Percentiles rank a stretch among this genome's conserved stretches.
Conservation (phyloP, 192 early-diverging fungal species). For the Backusella psychrophila region DNA sequence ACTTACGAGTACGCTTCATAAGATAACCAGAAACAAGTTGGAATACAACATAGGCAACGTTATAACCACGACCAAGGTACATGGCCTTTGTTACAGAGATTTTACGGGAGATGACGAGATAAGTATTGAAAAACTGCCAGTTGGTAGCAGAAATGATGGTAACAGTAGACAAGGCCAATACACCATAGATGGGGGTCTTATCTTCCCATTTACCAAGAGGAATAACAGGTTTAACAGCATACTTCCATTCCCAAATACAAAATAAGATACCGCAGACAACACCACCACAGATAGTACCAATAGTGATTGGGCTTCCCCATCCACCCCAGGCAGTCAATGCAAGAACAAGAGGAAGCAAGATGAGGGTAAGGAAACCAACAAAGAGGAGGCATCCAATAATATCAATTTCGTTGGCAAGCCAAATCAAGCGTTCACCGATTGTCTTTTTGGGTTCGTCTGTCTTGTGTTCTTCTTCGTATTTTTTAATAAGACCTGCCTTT, state of each 20-base stretch:
- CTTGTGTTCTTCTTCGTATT: not conserved
- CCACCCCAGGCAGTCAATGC: constrained; percentile 12
- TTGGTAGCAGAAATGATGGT: constrained; percentile 13
- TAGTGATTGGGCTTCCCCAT: constrained; percentile 15
- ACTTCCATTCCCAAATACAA: constrained; percentile 23
- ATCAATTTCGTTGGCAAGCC: constrained; percentile 9
- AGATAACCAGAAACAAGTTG: constrained; percentile 19
- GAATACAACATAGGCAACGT: constrained; percentile 18
- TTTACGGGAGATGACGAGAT: constrained; percentile 20
- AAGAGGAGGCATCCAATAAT: constrained; percentile 18
- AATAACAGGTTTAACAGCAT: constrained; percentile 14
- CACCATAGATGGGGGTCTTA: constrained; percentile 19
- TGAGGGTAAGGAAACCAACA: constrained; percentile 13
- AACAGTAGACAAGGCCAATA: constrained; percentile 11
- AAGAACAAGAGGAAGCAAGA: constrained; percentile 26
- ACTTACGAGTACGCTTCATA: constrained; percentile 17
- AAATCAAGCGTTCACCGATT: not conserved
- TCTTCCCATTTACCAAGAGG: constrained; percentile 16
- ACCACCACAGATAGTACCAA: constrained; percentile 21
- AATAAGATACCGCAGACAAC: constrained; percentile 4
- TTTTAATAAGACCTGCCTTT: constrained; percentile 7
- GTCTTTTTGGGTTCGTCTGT: not conserved
- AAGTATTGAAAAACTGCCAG: constrained; percentile 22
- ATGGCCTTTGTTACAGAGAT: constrained; percentile 14
- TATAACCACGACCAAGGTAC: constrained; percentile 20